Conservation (phyloP, 2,329 filamentous ascomycete genomes). For the Grosmannia clavigera region DNA sequence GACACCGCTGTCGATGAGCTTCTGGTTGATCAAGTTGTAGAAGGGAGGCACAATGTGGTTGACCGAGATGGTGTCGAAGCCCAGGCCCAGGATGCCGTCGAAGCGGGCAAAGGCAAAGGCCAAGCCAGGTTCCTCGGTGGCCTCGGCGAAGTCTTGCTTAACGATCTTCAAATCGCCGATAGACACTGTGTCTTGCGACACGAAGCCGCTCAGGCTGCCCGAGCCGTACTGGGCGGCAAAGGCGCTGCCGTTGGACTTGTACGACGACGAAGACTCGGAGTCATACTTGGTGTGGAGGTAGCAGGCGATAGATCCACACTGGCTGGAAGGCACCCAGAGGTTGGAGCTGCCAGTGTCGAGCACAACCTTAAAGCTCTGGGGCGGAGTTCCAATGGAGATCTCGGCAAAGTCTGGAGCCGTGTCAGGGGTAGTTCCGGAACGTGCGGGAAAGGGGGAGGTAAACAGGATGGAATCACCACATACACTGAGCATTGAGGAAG, state of each 20-base stretch:
- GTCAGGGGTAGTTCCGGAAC: background rate
- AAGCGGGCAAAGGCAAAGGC: slow-evolving; percentile 97
- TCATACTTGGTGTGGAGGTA: slow-evolving; percentile 97
- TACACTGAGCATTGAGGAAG: slow-evolving; percentile 98
- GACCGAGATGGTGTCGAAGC: slow-evolving; percentile 93
- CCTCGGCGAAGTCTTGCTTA: slow-evolving; percentile 90
- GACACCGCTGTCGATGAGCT: slow-evolving; percentile 77
- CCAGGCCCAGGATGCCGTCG: slow-evolving; percentile 90
- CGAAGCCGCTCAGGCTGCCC: slow-evolving; percentile 82
- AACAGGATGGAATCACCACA: background rate
- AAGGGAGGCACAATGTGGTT: slow-evolving; percentile 91
- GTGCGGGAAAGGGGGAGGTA: background rate
- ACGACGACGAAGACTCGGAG: slow-evolving; percentile 74
- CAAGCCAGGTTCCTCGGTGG: slow-evolving; percentile 86
- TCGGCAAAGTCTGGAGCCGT: slow-evolving; percentile 74
- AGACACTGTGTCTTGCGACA: slow-evolving; percentile 74
- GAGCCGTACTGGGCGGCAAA: slow-evolving; percentile 96
- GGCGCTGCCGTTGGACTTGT: slow-evolving; percentile 83
- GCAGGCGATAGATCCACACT: slow-evolving; percentile 93
- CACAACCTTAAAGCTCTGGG: slow-evolving; percentile 95
- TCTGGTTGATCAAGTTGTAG: slow-evolving; percentile 89
- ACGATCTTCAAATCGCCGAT: slow-evolving; percentile 87
- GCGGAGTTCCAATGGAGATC: slow-evolving; percentile 81
- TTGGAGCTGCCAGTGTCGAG: slow-evolving; percentile 98
- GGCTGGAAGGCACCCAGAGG: slow-evolving; percentile 87